Percentiles rank a stretch among this genome's conserved stretches.
Conservation (phyloP, 2,329 filamentous ascomycete species). For the Ophiostoma himal-ulmi region DNA sequence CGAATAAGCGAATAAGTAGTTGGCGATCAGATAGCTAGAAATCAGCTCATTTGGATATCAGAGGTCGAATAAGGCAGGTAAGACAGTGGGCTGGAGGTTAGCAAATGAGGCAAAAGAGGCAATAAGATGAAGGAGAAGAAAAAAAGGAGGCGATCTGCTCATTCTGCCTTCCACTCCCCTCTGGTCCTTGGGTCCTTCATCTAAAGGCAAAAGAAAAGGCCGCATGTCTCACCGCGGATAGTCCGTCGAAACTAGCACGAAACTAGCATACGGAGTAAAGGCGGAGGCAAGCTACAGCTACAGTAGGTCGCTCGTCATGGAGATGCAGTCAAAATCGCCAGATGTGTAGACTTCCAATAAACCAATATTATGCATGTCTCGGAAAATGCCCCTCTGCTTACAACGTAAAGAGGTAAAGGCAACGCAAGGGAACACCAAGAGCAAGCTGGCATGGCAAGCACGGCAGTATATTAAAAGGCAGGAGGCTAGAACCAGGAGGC, state of each 20-base stretch:
- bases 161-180: too few relatives aligned
- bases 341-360: background rate
- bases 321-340: background rate
- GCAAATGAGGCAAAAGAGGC: background rate
- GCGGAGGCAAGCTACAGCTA: background rate
- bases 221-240: background rate
- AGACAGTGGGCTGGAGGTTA: background rate
- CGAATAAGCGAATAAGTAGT: background rate
- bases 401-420: background rate
- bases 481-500: background rate
- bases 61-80: background rate
- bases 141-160: background rate
- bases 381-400: background rate
- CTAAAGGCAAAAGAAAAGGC: background rate
- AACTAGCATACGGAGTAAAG: background rate
- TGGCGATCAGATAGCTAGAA: background rate
- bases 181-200: too few relatives aligned
- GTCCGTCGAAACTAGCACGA: background rate
- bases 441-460: background rate
- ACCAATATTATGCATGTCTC: conserved; percentile 6
- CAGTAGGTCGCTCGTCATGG: background rate
- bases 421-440: background rate
- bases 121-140: background rate
- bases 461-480: background rate
- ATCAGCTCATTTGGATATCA: background rate